Base-by-base conservation (phyloP, 495 filamentous ascomycete species). In the Penicillium cinerascens region DNA sequence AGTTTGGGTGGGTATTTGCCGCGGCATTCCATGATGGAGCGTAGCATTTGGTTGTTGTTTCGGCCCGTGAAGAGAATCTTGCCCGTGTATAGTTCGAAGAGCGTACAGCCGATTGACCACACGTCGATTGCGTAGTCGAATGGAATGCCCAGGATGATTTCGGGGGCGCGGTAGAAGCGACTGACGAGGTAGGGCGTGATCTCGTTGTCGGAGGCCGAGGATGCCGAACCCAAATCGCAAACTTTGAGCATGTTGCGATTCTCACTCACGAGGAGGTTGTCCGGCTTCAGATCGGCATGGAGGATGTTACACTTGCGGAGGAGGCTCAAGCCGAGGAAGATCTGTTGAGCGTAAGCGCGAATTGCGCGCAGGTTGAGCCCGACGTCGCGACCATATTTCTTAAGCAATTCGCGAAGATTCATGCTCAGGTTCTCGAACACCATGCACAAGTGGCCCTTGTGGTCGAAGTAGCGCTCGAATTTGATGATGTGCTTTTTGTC, bases 41-140 rank as follows among this genome's bases (percentile, higher is more conserved):
- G 85, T 13, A 98, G 80, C 93, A 97, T 97, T 67, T 95, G 90
- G 65, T 98, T 97, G 76, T 98, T 98, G 73, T 88, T 91, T 49
- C 87, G 84, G 41, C 95, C 93, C 2, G 87, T 89, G 72, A 98
- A 98, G 38, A 98, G 78, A 52, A 98, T 97, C 70, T 96, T 96
- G 52, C 95, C 92, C 0, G 95, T 97, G 76, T 92, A 97, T 25
- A 98, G 78, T 70, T 98, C 93, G 69, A 92, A 98, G 22, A 98
- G 75, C 20, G 93, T 98, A 71, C 95, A 97, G 15, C 93, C 93
- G 58, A 97, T 88, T 11, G 92, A 92, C 93, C 93, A 98, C 69
- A 96, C 86, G 67, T 98, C 93, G 63, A 97, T 90, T 26, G 88
- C 89, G 64, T 89, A 95, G 68, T 95, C 91, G 67, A 92, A 95